phyloP scores from a whole-genome alignment of 352 stramenopile genomes.

The Thalassiosira hispida region DNA sequence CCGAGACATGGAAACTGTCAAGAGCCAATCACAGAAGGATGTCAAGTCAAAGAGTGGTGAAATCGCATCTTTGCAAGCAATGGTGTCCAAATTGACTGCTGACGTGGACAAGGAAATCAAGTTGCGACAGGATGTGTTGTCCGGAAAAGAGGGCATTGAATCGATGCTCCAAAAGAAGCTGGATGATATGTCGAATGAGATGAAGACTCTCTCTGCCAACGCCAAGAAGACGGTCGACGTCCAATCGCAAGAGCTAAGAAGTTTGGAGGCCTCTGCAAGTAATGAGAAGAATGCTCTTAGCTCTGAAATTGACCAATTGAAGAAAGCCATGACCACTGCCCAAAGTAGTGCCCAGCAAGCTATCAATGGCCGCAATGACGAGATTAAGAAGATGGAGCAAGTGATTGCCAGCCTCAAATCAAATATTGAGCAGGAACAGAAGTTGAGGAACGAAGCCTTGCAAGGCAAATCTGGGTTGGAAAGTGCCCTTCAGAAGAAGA shows the following conservation, averaged over 20 bases:
- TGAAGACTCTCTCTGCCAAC: slow-evolving; percentile 26
- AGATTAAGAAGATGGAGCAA: slow-evolving; percentile 42
- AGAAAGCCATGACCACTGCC: slow-evolving; percentile 17
- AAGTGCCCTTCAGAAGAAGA: slow-evolving; percentile 34
- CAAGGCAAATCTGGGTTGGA: slow-evolving; percentile 42
- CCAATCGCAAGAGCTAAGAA: slow-evolving; percentile 38
- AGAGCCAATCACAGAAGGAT: slow-evolving; percentile 14
- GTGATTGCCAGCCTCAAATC: slow-evolving; percentile 23
- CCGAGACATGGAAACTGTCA: slow-evolving; percentile 19
- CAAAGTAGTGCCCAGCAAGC: slow-evolving; percentile 26
- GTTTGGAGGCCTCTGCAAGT: slow-evolving; percentile 27
- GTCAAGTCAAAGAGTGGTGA: slow-evolving; percentile 43
- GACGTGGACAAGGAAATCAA: slow-evolving; percentile 55
- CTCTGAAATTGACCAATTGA: slow-evolving; percentile 21
- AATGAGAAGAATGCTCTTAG: slow-evolving; percentile 13
- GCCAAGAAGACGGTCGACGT: slow-evolving; percentile 30
- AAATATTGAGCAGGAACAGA: slow-evolving; percentile 29
- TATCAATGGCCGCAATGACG: slow-evolving; percentile 31
- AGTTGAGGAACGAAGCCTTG: slow-evolving; percentile 33
- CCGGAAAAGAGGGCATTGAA: slow-evolving; percentile 47
- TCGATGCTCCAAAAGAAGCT: slow-evolving; percentile 49
- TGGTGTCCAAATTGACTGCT: slow-evolving; percentile 40
- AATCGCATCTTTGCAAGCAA: slow-evolving; percentile 35
- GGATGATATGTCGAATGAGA: slow-evolving; percentile 36
- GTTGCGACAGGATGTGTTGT: slow-evolving; percentile 42